Conservation (phyloP, 108 stramenopile species). For the Nannochloropsis salina region DNA sequence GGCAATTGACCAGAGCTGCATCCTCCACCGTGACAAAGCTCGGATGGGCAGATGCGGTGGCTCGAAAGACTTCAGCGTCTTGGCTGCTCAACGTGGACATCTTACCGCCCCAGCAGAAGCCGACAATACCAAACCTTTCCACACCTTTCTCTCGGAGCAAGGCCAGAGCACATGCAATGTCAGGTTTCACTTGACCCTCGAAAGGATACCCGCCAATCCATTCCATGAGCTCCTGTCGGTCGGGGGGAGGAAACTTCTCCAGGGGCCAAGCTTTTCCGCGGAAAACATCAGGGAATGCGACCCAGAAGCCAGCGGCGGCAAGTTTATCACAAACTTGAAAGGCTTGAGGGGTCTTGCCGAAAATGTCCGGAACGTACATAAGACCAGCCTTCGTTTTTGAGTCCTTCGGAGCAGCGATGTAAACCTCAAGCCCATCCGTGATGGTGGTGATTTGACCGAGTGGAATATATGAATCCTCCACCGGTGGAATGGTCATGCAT, state of each 20-base stretch:
- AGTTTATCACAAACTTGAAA: conserved; percentile 44
- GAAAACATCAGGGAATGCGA: conserved; percentile 40
- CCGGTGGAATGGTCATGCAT: neutral
- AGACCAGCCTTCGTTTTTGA: neutral
- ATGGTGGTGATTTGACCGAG: neutral
- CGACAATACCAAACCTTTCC: conserved; percentile 27
- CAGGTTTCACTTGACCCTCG: neutral
- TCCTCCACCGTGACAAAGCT: conserved; percentile 30
- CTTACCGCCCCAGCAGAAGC: conserved; percentile 49
- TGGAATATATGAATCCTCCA: neutral
- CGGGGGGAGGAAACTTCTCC: conserved; percentile 40
- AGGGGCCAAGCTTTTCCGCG: conserved; percentile 29
- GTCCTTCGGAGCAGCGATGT: neutral
- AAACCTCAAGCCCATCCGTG: neutral
- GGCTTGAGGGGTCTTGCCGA: neutral
- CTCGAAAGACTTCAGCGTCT: conserved; percentile 19
- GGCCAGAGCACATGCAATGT: neutral
- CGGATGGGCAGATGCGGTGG: conserved; percentile 27
- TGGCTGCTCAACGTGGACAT: conserved; percentile 15
- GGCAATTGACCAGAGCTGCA: conserved; percentile 33
- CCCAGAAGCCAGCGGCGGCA: conserved; percentile 38
- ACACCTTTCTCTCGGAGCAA: conserved; percentile 30
- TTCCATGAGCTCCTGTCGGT: conserved; percentile 27
- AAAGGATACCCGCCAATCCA: conserved; percentile 21
- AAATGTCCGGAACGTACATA: conserved; percentile 12